phyloP scores from a whole-genome alignment of 257 asterid genomes.

The Solanum tacnaense region DNA sequence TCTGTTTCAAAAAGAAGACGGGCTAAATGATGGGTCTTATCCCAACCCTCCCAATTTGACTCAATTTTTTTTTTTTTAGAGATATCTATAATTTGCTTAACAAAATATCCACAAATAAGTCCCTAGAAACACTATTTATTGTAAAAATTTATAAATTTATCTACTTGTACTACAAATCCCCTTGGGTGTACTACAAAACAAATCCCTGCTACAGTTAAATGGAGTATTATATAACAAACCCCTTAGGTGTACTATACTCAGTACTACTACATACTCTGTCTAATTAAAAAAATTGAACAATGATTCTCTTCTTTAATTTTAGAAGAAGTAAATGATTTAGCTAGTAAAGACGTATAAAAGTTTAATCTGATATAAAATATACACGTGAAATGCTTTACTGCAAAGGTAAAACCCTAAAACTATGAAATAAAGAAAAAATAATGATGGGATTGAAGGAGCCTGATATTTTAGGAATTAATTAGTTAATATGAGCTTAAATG shows the following conservation, averaged over 20 bases:
- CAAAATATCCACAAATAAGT: not conserved
- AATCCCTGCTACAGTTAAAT: not conserved
- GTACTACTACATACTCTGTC: not conserved
- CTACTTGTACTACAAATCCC: not conserved
- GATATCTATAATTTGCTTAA: not conserved
- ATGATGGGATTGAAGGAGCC: not conserved
- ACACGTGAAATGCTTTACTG: not conserved
- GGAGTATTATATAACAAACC: not conserved
- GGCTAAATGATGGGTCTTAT: not conserved
- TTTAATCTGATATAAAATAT: not conserved
- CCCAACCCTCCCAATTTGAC: not conserved
- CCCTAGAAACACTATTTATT: not conserved
- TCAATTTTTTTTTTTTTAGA: not conserved
- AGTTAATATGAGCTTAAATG: not conserved
- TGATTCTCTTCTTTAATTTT: not conserved
- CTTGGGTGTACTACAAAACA: not conserved
- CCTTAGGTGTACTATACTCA: not conserved
- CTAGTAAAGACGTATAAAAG: not conserved
- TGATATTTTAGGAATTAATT: not conserved
- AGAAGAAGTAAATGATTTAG: not conserved
- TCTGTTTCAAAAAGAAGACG: not conserved
- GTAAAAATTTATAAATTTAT: not conserved
- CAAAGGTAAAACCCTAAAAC: not conserved
- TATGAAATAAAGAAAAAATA: not conserved
- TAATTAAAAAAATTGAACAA: not conserved